These are phyloP conservation scores for Xerocomus potaroensis DNA, from an alignment of 768 basidiomycete species.

Conservation along the genomic window DNA sequence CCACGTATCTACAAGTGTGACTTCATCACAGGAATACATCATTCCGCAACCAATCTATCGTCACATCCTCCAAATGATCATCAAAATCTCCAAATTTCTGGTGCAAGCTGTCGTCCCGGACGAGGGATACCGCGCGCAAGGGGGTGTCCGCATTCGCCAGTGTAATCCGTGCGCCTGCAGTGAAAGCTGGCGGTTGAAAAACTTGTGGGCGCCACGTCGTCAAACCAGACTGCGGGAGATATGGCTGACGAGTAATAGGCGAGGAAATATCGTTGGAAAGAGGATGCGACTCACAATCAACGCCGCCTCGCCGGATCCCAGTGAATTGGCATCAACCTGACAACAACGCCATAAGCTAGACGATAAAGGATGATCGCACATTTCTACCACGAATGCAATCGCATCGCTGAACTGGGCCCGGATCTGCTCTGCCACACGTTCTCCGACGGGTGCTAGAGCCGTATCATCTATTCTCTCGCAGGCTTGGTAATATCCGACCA, in stretches of 20 bases:
- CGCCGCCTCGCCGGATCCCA: slow-evolving; percentile 50
- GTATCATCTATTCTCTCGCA: slow-evolving; percentile 59
- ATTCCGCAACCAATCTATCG: slow-evolving; percentile 46
- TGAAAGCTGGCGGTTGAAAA: slow-evolving; percentile 39
- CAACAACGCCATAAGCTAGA: slow-evolving; percentile 4
- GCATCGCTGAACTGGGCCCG: slow-evolving; percentile 51
- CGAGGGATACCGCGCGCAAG: slow-evolving; percentile 42
- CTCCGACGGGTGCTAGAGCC: slow-evolving; percentile 60
- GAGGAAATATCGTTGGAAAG: neutral
- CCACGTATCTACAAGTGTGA: too few relatives aligned
- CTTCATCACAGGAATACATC: too few relatives aligned
- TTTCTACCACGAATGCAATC: slow-evolving; percentile 65
- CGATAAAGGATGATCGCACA: neutral
- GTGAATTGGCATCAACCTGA: slow-evolving; percentile 58
- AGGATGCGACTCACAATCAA: slow-evolving; percentile 46
- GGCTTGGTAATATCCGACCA: slow-evolving; percentile 78
- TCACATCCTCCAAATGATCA: slow-evolving; percentile 75
- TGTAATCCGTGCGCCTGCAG: slow-evolving; percentile 41
- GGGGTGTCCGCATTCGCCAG: slow-evolving; percentile 46
- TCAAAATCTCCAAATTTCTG: slow-evolving; percentile 74
- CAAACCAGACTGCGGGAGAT: slow-evolving; percentile 37
- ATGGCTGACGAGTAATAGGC: slow-evolving; percentile 40
- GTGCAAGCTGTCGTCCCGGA: slow-evolving; percentile 49
- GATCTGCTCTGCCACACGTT: slow-evolving; percentile 56
- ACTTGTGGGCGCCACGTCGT: slow-evolving; percentile 47